Evolutionary conservation across 352 stramenopile species (phyloP).

Genomic region (Phytophthora colocasiae): DNA sequence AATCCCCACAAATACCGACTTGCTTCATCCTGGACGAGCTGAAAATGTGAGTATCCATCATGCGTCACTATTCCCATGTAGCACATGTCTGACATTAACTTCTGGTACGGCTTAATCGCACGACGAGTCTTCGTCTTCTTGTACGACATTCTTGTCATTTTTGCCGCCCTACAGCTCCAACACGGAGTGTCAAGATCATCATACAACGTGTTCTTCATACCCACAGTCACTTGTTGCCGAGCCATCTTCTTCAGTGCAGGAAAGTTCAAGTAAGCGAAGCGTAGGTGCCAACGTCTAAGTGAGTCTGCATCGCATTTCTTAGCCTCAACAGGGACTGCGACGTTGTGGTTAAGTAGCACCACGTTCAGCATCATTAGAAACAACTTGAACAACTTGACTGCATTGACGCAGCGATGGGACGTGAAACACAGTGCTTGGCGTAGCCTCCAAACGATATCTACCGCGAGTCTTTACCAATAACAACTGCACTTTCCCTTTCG

Average conservation of each 20-base stretch:
- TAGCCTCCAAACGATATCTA: slow-evolving; percentile 9
- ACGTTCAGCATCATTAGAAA: background rate
- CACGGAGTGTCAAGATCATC: background rate
- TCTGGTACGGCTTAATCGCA: background rate
- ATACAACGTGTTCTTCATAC: background rate
- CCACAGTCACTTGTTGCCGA: background rate
- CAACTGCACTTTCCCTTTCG: background rate
- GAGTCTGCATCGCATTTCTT: background rate
- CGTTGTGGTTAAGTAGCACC: too few species aligned
- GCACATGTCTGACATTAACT: slow-evolving; percentile 3
- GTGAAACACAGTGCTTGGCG: background rate
- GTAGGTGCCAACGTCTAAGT: slow-evolving; percentile 8
- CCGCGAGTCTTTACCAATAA: slow-evolving; percentile 4
- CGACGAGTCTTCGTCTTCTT: background rate
- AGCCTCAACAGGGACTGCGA: too few species aligned
- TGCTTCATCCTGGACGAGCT: slow-evolving; percentile 6
- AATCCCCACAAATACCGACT: slow-evolving; percentile 5
- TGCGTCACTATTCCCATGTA: background rate
- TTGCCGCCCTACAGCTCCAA: background rate
- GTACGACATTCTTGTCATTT: slow-evolving; percentile 7
- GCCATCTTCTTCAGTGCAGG: slow-evolving; percentile 13
- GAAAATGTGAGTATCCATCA: slow-evolving; percentile 6
- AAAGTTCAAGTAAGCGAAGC: slow-evolving; percentile 8
- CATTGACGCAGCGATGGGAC: background rate
- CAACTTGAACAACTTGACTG: slow-evolving; percentile 5